phyloP scores from a whole-genome alignment of 2,329 filamentous ascomycete genomes.

The Ophiostoma australiae region DNA sequence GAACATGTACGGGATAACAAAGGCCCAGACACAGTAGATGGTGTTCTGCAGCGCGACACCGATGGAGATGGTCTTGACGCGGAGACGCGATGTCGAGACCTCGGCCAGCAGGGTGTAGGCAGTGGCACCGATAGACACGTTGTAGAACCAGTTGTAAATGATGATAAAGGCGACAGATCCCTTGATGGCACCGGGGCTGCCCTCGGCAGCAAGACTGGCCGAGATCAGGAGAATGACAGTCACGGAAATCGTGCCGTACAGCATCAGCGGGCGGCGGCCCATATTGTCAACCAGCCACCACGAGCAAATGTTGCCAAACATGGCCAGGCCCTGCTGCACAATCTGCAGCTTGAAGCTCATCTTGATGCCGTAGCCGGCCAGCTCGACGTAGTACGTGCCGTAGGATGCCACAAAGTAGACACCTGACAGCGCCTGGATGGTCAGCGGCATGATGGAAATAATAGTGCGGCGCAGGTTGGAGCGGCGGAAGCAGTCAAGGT shows the following conservation, averaged over 20 bases:
- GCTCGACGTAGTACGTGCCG: constrained; percentile 42
- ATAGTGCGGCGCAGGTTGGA: constrained; percentile 49
- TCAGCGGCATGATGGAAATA: constrained; percentile 40
- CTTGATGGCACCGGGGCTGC: constrained; percentile 27
- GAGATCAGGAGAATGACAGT: constrained; percentile 40
- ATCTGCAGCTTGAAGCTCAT: constrained; percentile 33
- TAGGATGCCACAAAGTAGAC: constrained; percentile 39
- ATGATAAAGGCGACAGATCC: constrained; percentile 37
- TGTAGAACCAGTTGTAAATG: constrained; percentile 39
- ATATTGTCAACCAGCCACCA: constrained; percentile 38
- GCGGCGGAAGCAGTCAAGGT: constrained; percentile 48
- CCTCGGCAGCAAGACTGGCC: constrained; percentile 35
- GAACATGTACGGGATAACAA: constrained; percentile 29
- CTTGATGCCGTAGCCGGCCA: constrained; percentile 38
- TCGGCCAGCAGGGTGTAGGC: constrained; percentile 39
- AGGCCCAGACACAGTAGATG: constrained; percentile 27
- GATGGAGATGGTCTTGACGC: constrained; percentile 40
- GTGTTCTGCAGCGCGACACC: constrained; percentile 36
- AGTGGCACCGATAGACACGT: constrained; percentile 40
- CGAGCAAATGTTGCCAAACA: constrained; percentile 40
- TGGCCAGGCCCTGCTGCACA: constrained; percentile 38
- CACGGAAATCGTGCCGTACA: constrained; percentile 35
- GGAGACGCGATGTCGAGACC: constrained; percentile 37
- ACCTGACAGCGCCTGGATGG: constrained; percentile 31
- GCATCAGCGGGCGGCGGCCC: constrained; percentile 36